Percentiles rank a stretch among this genome's conserved stretches.
Evolutionary conservation across 2,329 filamentous ascomycete species (phyloP).

Genomic region (Apiospora aurea): DNA sequence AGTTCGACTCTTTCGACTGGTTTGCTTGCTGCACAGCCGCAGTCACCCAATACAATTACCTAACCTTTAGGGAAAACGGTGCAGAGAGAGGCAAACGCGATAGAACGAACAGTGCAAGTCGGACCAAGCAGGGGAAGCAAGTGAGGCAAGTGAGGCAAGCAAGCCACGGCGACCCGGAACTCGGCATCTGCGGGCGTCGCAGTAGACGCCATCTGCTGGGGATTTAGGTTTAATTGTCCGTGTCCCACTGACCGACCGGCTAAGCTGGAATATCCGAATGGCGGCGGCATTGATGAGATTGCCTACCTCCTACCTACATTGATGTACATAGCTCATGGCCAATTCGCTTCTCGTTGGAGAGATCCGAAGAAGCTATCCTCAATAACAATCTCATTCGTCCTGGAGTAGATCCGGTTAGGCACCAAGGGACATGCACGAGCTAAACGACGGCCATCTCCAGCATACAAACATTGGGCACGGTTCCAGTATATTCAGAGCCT

Average conservation of each 20-base stretch:
- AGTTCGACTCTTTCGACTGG: neutral
- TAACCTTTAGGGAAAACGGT: neutral
- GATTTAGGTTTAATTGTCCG: conserved; percentile 9
- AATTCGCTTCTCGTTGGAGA: neutral
- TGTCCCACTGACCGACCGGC: conserved; percentile 1
- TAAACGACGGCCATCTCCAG: neutral
- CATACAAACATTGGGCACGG: neutral
- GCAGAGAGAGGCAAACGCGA: neutral
- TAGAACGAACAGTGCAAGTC: neutral
- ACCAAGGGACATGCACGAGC: neutral
- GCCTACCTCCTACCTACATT: neutral
- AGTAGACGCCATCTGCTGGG: conserved; percentile 1
- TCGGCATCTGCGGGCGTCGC: conserved; percentile 3
- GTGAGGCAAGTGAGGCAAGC: neutral
- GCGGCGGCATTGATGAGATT: neutral
- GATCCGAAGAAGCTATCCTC: neutral
- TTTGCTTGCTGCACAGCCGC: neutral
- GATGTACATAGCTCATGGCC: too few species aligned
- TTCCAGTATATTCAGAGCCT: neutral
- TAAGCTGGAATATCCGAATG: neutral
- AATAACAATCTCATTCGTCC: neutral
- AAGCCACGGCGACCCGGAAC: neutral
- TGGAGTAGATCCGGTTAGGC: neutral
- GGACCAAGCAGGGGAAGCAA: neutral
- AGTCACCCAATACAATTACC: neutral